Evolutionary conservation across 371 early-diverging fungal species (phyloP), one percentile per base, ranked within the genome.

Genomic region (Lichtheimia ramosa): DNA sequence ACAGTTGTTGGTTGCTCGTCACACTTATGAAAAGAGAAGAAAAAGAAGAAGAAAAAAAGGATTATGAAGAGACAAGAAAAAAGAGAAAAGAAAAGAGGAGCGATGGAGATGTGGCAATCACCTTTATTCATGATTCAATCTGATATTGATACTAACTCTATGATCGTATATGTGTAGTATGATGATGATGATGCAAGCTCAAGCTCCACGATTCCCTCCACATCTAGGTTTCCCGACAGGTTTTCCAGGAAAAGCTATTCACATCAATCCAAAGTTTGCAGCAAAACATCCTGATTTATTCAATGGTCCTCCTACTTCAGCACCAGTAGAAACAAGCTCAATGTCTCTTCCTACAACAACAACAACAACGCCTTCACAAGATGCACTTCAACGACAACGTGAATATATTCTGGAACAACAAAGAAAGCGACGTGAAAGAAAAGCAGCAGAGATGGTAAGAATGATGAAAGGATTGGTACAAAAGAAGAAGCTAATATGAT

Each of bases 261-360:
- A 55, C 24, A 55, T 55, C 43, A 55, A 55, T 27, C 56, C 56
- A 15, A 55, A 55, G 27, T 55, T 55, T 25, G 56, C 56, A 15
- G 56, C 56, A 10, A 43, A 25, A n/a, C 54, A 24, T 21, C 54
- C 43, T 3, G 43, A 43, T 43, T n/a, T 43, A 14, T 46, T 46
- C 21, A 46, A 46, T 21, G 21, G 21, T 21, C n/a, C n/a, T 18
- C 46, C 18, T 16, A 46, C 46, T n/a, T 34, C 34, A 34, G 34
- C 34, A 34, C 34, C 34, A 8, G 8, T 34, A 34, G 34, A 34
- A 34, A 10, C 46, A 14, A 46, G 10, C 2, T 21, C n/a, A 10
- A n/a, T 18, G 46, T 12, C n/a, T 18, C 12, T 18, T 18, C 46
- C 46, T 18, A 21, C 46, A 46, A 16, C 20, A 18, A 14, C 14